phyloP scores from a whole-genome alignment of 768 basidiomycete genomes.

The Pleurotus platypus region DNA sequence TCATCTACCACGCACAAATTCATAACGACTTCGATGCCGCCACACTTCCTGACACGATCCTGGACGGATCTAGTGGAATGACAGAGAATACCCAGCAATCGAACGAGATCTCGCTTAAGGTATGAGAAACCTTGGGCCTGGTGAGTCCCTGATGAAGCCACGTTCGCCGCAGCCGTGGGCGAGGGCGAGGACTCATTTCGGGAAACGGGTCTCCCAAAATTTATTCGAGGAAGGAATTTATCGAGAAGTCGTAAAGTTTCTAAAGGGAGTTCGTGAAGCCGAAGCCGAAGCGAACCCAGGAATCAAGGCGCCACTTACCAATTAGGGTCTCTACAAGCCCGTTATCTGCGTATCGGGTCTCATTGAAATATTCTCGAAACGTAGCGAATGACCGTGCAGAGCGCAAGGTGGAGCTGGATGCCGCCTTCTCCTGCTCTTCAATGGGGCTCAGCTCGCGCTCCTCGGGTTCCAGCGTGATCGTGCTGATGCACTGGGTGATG shows the following conservation, averaged over 20 bases:
- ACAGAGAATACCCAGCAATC: conserved; percentile 76
- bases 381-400: conserved; percentile 6
- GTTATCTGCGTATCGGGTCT: conserved; percentile 31
- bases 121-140: conserved; percentile 69
- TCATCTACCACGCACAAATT: conserved; percentile 90
- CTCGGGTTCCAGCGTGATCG: conserved; percentile 54
- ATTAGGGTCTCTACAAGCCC: conserved; percentile 50
- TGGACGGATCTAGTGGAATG: conserved; percentile 65
- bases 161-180: conserved; percentile 17
- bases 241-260: conserved; percentile 76
- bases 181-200: conserved; percentile 3
- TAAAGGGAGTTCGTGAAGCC: conserved; percentile 24
- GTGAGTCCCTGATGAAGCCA: conserved; percentile 20
- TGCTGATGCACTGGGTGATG: conserved; percentile 71
- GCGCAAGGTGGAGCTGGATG: background rate
- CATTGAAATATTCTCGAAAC: conserved; percentile 36
- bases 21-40: conserved; percentile 80
- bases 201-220: conserved; percentile 64
- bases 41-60: conserved; percentile 65
- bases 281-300: conserved; percentile 8
- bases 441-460: conserved; percentile 20
- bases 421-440: conserved; percentile 14
- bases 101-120: conserved; percentile 87
- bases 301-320: conserved; percentile 38
- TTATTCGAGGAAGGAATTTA: conserved; percentile 79